phyloP scores from a whole-genome alignment of 768 basidiomycete genomes.

The Porphyrellus cyaneotinctus region DNA sequence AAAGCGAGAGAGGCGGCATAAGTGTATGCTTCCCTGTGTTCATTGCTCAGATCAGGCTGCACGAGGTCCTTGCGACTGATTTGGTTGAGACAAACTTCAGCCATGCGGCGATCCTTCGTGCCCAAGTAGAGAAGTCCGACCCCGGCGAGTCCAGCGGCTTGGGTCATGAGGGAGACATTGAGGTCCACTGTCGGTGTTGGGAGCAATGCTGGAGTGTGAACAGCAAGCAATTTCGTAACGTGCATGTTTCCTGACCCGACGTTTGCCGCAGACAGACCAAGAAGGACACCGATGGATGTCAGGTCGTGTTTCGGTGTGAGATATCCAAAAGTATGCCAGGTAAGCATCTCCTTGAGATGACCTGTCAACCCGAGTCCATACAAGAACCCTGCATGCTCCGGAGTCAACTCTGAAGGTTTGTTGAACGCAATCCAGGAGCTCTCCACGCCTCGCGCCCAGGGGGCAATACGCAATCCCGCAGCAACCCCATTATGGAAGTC shows the following conservation, averaged over 20 bases:
- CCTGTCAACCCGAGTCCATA: conserved; percentile 90
- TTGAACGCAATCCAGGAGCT: conserved; percentile 97
- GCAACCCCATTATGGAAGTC: conserved; percentile 98
- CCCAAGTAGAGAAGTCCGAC: conserved; percentile 90
- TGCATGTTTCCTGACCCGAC: conserved; percentile 81
- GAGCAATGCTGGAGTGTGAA: conserved; percentile 90
- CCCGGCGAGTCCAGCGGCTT: conserved; percentile 83
- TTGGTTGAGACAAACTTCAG: conserved; percentile 85
- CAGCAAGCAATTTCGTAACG: conserved; percentile 86
- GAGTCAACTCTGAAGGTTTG: conserved; percentile 83
- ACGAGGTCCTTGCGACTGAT: conserved; percentile 74
- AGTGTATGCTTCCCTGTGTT: conserved; percentile 90
- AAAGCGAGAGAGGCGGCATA: conserved; percentile 86
- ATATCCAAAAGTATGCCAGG: conserved; percentile 94
- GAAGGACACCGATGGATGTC: conserved; percentile 88
- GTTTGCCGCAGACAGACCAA: conserved; percentile 91
- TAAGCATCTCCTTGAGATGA: conserved; percentile 83
- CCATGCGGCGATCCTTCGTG: conserved; percentile 84
- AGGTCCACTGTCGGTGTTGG: conserved; percentile 84
- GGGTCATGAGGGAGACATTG: conserved; percentile 85
- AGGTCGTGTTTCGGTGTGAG: conserved; percentile 95
- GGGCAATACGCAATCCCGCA: conserved; percentile 79
- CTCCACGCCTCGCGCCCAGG: conserved; percentile 71
- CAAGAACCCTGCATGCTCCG: conserved; percentile 95
- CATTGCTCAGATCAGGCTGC: conserved; percentile 79